phyloP scores from a whole-genome alignment of 257 asterid genomes.

The Knoxia roxburghii region DNA sequence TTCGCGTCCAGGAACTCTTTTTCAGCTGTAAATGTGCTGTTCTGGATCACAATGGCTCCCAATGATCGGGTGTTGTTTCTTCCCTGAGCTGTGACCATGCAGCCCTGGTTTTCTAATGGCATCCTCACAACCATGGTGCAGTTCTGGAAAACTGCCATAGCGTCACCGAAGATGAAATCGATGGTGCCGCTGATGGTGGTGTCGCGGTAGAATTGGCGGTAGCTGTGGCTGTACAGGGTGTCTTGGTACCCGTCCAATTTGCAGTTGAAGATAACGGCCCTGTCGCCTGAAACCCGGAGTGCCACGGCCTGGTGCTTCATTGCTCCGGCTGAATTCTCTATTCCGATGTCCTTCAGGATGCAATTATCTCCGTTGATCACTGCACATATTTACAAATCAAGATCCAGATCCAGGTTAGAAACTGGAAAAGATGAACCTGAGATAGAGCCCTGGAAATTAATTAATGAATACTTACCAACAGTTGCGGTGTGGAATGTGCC shows the following conservation, averaged over 20 bases:
- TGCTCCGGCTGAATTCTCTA: constrained; percentile 81
- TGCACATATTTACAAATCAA: too few species aligned
- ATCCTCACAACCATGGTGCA: constrained; percentile 52
- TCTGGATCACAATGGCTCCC: constrained; percentile 51
- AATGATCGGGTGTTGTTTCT: constrained; percentile 46
- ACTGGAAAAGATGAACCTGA: too few species aligned
- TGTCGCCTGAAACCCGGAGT: constrained; percentile 65
- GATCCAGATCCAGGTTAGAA: too few species aligned
- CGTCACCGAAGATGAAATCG: constrained; percentile 80
- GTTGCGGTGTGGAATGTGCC: constrained; percentile 34
- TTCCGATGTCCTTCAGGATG: constrained; percentile 59
- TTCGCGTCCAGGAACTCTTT: constrained; percentile 21
- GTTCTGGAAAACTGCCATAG: constrained; percentile 54
- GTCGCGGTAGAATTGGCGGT: constrained; percentile 67
- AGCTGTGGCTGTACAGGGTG: constrained; percentile 67
- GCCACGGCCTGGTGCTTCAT: constrained; percentile 66
- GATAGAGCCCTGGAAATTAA: too few species aligned
- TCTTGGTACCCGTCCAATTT: constrained; percentile 66
- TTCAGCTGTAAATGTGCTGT: constrained; percentile 45
- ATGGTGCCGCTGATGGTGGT: constrained; percentile 70
- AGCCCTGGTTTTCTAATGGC: constrained; percentile 59
- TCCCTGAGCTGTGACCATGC: constrained; percentile 93
- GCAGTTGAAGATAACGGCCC: constrained; percentile 49
- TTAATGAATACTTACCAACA: constrained; percentile 42
- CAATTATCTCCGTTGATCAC: constrained; percentile 56